A percentile compares a stretch with the other conserved stretches of the same genome.
These are phyloP conservation scores for Picochlorum sp. DNA, from an alignment of 139 green algal species.

Conservation along the genomic window DNA sequence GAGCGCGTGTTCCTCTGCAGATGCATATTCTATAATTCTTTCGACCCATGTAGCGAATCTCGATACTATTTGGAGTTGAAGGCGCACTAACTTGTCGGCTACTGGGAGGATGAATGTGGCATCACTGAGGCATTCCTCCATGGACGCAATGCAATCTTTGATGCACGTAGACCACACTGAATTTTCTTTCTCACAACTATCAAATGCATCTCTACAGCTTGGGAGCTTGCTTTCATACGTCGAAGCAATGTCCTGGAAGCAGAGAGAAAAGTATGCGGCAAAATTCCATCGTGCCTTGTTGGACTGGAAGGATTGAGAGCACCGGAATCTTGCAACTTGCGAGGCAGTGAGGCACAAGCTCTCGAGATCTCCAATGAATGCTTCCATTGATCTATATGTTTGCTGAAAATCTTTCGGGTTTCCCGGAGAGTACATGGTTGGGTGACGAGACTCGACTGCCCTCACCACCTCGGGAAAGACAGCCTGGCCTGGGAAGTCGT, in stretches of 20 bases:
- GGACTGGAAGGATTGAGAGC: conserved; percentile 32
- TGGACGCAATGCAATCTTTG: conserved; percentile 9
- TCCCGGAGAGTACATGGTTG: conserved; percentile 77
- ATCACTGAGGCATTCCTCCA: conserved; percentile 14
- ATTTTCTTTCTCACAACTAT: background rate
- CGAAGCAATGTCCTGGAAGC: conserved; percentile 65
- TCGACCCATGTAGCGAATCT: conserved; percentile 63
- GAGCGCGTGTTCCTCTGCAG: too few species aligned
- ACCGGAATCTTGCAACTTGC: conserved; percentile 47
- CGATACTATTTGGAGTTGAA: conserved; percentile 69
- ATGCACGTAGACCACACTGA: too few species aligned
- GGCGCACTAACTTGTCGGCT: conserved; percentile 68
- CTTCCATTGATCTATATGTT: conserved; percentile 62
- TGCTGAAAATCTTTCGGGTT: conserved; percentile 70
- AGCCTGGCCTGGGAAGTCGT: conserved; percentile 69
- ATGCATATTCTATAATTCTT: background rate
- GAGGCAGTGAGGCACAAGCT: conserved; percentile 10
- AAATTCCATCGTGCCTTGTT: conserved; percentile 85
- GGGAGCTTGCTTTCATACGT: conserved; percentile 37
- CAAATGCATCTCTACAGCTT: background rate
- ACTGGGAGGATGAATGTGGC: conserved; percentile 64
- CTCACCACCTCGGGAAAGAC: conserved; percentile 70
- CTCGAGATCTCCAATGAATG: conserved; percentile 50
- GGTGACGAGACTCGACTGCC: conserved; percentile 30
- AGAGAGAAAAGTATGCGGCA: conserved; percentile 82